These are phyloP conservation scores for Blastocystis sp. DNA, from an alignment of 352 stramenopile species.

Conservation along the genomic window DNA sequence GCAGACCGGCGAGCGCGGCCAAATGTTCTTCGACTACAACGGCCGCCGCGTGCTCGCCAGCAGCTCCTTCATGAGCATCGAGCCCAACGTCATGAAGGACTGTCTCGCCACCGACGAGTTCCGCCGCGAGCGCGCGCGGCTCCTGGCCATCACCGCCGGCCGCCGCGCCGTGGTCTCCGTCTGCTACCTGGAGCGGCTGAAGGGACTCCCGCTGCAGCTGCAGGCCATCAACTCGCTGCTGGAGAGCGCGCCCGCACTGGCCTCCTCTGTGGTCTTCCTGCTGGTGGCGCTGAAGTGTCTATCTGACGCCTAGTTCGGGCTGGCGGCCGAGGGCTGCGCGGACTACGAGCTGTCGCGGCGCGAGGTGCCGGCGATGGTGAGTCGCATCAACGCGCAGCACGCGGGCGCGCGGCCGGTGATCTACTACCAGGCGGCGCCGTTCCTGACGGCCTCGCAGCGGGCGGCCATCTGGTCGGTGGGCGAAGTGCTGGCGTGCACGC, in stretches of 20 bases:
- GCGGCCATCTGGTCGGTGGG: conserved; percentile 69
- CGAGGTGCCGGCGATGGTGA: conserved; percentile 77
- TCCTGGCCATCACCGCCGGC: neutral
- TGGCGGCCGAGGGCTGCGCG: conserved; percentile 69
- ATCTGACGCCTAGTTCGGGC: conserved; percentile 36
- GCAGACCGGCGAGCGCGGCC: conserved; percentile 75
- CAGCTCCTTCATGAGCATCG: conserved; percentile 86
- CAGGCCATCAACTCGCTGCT: conserved; percentile 86
- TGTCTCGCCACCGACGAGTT: conserved; percentile 55
- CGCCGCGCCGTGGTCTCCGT: conserved; percentile 73
- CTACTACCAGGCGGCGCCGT: conserved; percentile 57
- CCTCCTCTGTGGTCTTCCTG: conserved; percentile 70
- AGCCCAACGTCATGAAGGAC: conserved; percentile 71
- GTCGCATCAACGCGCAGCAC: conserved; percentile 72
- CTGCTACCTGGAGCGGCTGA: conserved; percentile 83
- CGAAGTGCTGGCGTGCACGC: conserved; percentile 72
- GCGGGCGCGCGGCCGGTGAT: conserved; percentile 33
- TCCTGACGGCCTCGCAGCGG: conserved; percentile 65
- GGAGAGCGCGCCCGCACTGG: conserved; percentile 69
- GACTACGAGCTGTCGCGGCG: conserved; percentile 85
- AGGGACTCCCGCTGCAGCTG: conserved; percentile 89
- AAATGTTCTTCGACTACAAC: conserved; percentile 83
- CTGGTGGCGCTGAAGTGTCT: conserved; percentile 61
- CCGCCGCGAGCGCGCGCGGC: conserved; percentile 35
- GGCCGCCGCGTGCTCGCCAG: conserved; percentile 82